Conservation (phyloP, 2,329 filamentous ascomycete genomes). For the Dothistroma septosporum region DNA sequence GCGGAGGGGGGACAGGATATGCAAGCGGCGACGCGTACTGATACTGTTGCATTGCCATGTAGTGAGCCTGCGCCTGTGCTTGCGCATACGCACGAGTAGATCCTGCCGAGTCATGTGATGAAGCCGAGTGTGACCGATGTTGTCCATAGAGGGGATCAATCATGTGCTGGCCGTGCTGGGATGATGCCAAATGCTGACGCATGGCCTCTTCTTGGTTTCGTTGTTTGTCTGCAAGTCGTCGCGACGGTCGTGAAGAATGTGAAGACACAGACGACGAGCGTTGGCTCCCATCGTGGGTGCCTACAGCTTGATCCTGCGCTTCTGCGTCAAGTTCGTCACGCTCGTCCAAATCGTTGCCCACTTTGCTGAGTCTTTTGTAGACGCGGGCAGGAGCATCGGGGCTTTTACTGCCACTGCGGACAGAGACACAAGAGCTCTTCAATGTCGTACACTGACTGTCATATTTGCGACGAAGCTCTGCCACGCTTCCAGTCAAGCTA, state of each 20-base stretch:
- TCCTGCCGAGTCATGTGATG: constrained; percentile 23
- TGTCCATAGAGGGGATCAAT: constrained; percentile 23
- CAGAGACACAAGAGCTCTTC: background rate
- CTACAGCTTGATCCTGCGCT: constrained; percentile 8
- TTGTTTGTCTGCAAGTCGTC: constrained; percentile 17
- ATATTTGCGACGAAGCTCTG: constrained; percentile 30
- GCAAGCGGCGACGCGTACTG: constrained; percentile 20
- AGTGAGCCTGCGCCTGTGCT: constrained; percentile 23
- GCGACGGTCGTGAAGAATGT: constrained; percentile 14
- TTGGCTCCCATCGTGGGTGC: constrained; percentile 13
- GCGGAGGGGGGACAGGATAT: constrained; percentile 13
- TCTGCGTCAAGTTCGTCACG: constrained; percentile 14
- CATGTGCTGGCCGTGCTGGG: constrained; percentile 20
- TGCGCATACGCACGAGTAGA: constrained; percentile 26
- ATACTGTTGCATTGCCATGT: constrained; percentile 29
- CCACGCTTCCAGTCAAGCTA: constrained; percentile 25
- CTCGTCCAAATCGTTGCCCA: constrained; percentile 15
- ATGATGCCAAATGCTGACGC: constrained; percentile 25
- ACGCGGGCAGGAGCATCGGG: constrained; percentile 9
- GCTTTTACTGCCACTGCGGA: constrained; percentile 17
- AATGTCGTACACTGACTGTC: constrained; percentile 22
- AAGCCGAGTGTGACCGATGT: constrained; percentile 26
- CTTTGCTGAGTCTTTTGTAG: constrained; percentile 6
- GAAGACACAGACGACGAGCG: constrained; percentile 21
- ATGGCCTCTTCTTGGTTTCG: constrained; percentile 24